These are phyloP conservation scores for Leishmania tropica DNA, from an alignment of 208 protist genomes.

Conservation along the genomic window DNA sequence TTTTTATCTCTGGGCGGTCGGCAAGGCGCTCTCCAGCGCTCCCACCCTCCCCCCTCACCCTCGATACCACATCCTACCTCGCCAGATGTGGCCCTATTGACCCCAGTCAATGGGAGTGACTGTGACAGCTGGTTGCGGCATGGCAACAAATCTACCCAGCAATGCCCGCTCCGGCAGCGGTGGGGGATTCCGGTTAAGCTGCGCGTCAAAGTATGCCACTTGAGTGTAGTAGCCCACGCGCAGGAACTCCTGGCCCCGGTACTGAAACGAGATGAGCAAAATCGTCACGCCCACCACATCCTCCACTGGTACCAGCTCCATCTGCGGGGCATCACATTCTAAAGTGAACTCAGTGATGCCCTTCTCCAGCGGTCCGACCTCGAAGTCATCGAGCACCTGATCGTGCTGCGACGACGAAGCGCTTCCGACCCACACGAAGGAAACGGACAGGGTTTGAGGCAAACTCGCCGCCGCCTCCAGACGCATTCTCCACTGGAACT, in stretches of 20 bases:
- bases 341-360: constrained; percentile 96
- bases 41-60: background rate
- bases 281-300: constrained; percentile 97
- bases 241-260: constrained; percentile 95
- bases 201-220: constrained; percentile 91
- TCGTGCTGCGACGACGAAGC: constrained; percentile 94
- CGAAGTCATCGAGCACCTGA: constrained; percentile 96
- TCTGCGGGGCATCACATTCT: constrained; percentile 93
- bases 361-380: constrained; percentile 95
- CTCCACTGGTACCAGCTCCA: constrained; percentile 84
- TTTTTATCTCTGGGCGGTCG: background rate
- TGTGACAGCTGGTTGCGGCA: constrained; percentile 86
- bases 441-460: constrained; percentile 94
- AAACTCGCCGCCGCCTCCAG: constrained; percentile 64
- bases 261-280: constrained; percentile 96
- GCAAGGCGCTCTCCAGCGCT: background rate
- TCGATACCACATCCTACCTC: background rate
- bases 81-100: constrained; percentile 7
- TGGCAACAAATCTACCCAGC: constrained; percentile 84
- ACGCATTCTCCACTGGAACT: constrained; percentile 80
- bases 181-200: constrained; percentile 71
- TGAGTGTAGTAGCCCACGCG: constrained; percentile 98
- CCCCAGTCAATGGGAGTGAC: constrained; percentile 78
- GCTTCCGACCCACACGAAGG: constrained; percentile 98
- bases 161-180: constrained; percentile 40